Percentiles rank a stretch among this genome's conserved stretches.
These are phyloP conservation scores for Apostasia shenzhenica DNA, from an alignment of 106 monocot species.

Conservation along the genomic window DNA sequence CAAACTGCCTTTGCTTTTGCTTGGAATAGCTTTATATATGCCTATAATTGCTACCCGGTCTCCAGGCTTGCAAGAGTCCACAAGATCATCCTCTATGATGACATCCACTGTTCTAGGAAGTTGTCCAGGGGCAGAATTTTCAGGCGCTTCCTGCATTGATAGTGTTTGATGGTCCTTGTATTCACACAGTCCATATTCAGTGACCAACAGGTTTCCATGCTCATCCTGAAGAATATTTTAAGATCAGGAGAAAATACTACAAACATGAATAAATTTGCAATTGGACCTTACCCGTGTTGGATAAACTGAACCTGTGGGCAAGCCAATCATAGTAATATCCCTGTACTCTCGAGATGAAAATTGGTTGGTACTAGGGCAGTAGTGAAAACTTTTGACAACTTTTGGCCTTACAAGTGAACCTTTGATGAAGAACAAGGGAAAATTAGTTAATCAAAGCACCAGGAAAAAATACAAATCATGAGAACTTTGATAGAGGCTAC, in stretches of 20 bases:
- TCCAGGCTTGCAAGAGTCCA: slow-evolving; percentile 97
- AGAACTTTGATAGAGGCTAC: too few species aligned
- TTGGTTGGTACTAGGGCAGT: slow-evolving; percentile 61
- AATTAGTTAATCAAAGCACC: slow-evolving; percentile 1
- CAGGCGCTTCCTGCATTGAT: slow-evolving; percentile 99
- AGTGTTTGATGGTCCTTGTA: slow-evolving; percentile 99
- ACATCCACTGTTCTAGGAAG: slow-evolving; percentile 98
- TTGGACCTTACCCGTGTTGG: slow-evolving; percentile 79
- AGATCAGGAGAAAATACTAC: not conserved
- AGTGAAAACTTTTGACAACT: slow-evolving; percentile 95
- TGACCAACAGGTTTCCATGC: slow-evolving; percentile 85
- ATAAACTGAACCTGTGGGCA: slow-evolving; percentile 96
- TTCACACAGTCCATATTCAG: slow-evolving; percentile 92
- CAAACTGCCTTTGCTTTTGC: slow-evolving; percentile 89
- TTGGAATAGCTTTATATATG: slow-evolving; percentile 87
- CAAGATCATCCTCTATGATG: slow-evolving; percentile 92
- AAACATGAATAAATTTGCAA: slow-evolving; percentile 3
- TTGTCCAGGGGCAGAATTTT: slow-evolving; percentile 95
- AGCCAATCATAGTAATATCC: slow-evolving; percentile 72
- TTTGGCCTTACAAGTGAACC: slow-evolving; percentile 98
- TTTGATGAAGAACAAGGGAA: slow-evolving; percentile 17
- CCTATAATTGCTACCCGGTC: slow-evolving; percentile 91
- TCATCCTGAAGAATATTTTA: slow-evolving; percentile 64
- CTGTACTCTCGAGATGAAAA: slow-evolving; percentile 84
- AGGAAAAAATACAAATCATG: not conserved